A percentile compares a stretch with the other conserved stretches of the same genome.
Evolutionary conservation across 306 rosid genomes (phyloP).

Genomic region (Trifolium fragiferum): DNA sequence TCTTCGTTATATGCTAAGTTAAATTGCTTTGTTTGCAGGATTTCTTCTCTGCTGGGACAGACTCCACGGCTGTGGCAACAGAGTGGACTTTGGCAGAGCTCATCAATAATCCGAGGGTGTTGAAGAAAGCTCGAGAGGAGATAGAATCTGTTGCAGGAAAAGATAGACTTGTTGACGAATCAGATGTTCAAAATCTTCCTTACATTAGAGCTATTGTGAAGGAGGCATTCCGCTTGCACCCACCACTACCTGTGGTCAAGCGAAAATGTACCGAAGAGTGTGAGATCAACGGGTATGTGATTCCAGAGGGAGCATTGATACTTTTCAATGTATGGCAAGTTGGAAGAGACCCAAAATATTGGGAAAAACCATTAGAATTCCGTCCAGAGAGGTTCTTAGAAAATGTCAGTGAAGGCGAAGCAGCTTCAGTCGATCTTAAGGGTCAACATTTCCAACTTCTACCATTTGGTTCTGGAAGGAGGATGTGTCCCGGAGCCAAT

Average conservation of each 20-base stretch:
- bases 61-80: conserved; percentile 44
- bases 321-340: conserved; percentile 58
- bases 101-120: conserved; percentile 50
- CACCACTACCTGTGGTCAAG: conserved; percentile 49
- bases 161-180: conserved; percentile 51
- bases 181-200: conserved; percentile 53
- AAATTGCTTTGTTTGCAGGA: conserved; percentile 37
- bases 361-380: conserved; percentile 55
- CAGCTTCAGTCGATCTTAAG: conserved; percentile 31
- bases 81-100: conserved; percentile 60
- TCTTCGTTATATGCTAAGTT: no score
- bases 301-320: conserved; percentile 46
- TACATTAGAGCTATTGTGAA: conserved; percentile 60
- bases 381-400: conserved; percentile 47
- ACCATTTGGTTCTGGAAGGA: conserved; percentile 69
- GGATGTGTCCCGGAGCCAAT: conserved; percentile 58
- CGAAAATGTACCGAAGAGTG: conserved; percentile 51
- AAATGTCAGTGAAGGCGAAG: not conserved
- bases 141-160: conserved; percentile 50
- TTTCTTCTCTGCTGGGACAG: conserved; percentile 53
- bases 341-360: conserved; percentile 55
- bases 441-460: conserved; percentile 49
- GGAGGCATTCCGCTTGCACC: conserved; percentile 61
- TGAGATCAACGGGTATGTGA: conserved; percentile 42
- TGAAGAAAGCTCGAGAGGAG: conserved; percentile 53